Base-by-base conservation (phyloP, 352 stramenopile species). In the Nothophytophthora sp. region DNA sequence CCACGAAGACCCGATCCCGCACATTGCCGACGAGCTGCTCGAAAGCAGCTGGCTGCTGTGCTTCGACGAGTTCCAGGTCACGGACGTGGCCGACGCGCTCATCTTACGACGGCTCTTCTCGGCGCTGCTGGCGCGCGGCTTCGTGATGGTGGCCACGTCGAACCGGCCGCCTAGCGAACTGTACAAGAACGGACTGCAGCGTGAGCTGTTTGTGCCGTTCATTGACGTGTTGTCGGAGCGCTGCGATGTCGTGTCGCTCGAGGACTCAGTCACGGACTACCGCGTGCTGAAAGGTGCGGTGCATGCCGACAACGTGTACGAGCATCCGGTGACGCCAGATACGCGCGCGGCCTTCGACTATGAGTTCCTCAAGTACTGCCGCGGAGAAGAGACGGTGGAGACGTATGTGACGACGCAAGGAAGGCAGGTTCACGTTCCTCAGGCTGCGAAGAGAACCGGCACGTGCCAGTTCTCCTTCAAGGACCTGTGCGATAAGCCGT, bases 21-120 rank as follows among this genome's bases (percentile, higher is more conserved):
- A 88, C 45, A 85, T 99, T 42, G 83, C 88, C 9, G 58, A 87
- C 41, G 78, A 98, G 44, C 52, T 99, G 7, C 67, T 97, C 24
- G 24, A 73, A 33, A 81, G 92, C 52, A 87, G 86, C 23, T 96
- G 89, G 56, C 57, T 99, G 24, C 70, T 99, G 5, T 99, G 95
- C 76, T 98, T 99, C 62, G 97, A 99, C 68, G 97, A 99, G 79
- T 99, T 99, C 53, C 96, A 99, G 75, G 90, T 98, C 27, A 99
- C 92, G 4, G 97, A 99, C 67, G 90, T 99, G 38, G 96, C 92
- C 0, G 96, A 99, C 72, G 97, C 97, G 32, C 63, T 99, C 32
- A 99, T 99, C 44, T 64, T 99, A 32, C 73, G 76, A 4, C 81
- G 94, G 36, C 68, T 99, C 5, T 99, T 99, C 65, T 84, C 77